Percentiles rank a stretch among this genome's conserved stretches.
These are phyloP conservation scores for Trichomonas gallinae DNA, from an alignment of 208 protist species.

Conservation along the genomic window DNA sequence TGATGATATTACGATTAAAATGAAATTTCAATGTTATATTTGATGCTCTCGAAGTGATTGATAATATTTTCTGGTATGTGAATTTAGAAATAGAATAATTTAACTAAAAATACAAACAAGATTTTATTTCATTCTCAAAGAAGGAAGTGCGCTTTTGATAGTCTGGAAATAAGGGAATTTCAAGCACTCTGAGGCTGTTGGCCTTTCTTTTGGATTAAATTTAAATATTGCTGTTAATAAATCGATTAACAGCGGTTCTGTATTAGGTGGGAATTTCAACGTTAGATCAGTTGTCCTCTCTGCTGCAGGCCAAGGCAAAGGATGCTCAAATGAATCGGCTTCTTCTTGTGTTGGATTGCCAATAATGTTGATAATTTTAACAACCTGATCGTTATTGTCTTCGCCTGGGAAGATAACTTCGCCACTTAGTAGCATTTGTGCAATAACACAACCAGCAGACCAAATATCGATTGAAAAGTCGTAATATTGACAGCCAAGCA, in stretches of 20 bases:
- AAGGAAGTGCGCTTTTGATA: not conserved
- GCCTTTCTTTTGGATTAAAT: not conserved
- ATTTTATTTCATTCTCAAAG: not conserved
- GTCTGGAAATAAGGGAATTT: not conserved
- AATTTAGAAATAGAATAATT: no score
- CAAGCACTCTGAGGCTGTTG: not conserved
- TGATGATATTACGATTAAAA: no score
- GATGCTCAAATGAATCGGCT: not conserved
- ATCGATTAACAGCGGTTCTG: not conserved
- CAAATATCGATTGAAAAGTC: conserved; percentile 72
- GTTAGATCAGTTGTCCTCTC: not conserved
- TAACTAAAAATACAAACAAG: no score
- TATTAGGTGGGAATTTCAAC: not conserved
- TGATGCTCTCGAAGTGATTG: no score
- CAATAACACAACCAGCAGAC: conserved; percentile 85
- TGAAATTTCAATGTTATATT: no score
- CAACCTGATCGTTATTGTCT: conserved; percentile 64
- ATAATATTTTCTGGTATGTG: no score
- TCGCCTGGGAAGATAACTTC: conserved; percentile 79
- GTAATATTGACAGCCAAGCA: conserved; percentile 76
- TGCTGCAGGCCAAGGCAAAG: not conserved
- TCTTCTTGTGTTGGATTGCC: not conserved
- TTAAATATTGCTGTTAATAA: not conserved
- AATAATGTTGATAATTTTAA: conserved; percentile 74
- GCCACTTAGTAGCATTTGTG: conserved; percentile 87